phyloP scores from a whole-genome alignment of 1,284 basidiomycete species.

The Leccinum cinnamomeum region DNA sequence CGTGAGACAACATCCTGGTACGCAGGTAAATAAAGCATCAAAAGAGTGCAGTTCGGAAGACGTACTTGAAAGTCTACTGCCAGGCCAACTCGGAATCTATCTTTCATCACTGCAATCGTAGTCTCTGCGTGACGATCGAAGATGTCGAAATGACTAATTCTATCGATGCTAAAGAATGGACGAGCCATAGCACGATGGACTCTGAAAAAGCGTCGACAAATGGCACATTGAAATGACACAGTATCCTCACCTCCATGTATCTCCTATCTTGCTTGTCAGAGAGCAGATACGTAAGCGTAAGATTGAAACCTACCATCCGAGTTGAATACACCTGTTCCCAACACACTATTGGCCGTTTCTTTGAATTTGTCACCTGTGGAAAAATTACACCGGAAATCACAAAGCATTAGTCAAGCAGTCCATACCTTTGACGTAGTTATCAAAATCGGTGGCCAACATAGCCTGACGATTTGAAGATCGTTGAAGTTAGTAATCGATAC shows the following conservation, averaged over 20 bases:
- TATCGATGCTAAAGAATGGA: constrained; percentile 46
- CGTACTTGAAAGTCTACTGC: constrained; percentile 46
- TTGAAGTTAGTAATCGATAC: neutral
- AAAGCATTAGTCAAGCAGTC: neutral
- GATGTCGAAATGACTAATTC: constrained; percentile 48
- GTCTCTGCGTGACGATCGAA: constrained; percentile 44
- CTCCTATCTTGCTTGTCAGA: constrained; percentile 29
- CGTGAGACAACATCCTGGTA: constrained; percentile 40
- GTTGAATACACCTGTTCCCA: constrained; percentile 50
- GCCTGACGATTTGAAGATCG: constrained; percentile 22
- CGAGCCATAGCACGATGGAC: constrained; percentile 48
- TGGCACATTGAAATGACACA: neutral
- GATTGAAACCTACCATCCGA: constrained; percentile 38
- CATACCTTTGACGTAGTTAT: constrained; percentile 44
- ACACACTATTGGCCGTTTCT: constrained; percentile 32
- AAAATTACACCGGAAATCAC: constrained; percentile 7
- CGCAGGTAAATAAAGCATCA: neutral
- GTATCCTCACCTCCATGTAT: constrained; percentile 40
- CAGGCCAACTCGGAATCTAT: constrained; percentile 35
- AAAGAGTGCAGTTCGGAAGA: neutral
- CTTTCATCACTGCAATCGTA: constrained; percentile 36
- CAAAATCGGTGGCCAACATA: constrained; percentile 44
- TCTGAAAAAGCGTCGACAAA: constrained; percentile 19
- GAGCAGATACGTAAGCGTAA: neutral
- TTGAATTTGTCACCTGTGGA: constrained; percentile 32